Conservation (phyloP, 2,329 filamentous ascomycete species). For the Pseudogymnoascus sp. region DNA sequence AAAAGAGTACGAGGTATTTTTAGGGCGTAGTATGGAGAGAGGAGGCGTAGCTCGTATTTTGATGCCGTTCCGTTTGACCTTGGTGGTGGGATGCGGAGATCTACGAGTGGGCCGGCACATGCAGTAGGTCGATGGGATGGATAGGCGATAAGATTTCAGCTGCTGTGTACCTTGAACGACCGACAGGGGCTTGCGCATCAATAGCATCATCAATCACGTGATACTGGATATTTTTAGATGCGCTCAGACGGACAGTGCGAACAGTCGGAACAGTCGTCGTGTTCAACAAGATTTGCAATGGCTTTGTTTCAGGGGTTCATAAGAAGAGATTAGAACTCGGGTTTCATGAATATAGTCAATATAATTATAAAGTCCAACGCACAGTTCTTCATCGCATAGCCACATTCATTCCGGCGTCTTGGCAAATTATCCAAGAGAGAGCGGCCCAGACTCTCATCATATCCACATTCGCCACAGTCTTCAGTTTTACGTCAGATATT, state of each 20-base stretch:
- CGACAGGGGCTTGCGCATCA: background rate
- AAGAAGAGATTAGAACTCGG: background rate
- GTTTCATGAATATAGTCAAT: background rate
- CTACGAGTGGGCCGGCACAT: slow-evolving; percentile 1
- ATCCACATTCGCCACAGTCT: slow-evolving; percentile 1
- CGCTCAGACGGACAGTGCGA: background rate
- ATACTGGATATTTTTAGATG: background rate
- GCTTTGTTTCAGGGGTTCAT: background rate
- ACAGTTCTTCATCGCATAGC: background rate
- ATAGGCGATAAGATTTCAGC: slow-evolving; percentile 6
- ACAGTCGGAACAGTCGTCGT: background rate
- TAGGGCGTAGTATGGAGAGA: background rate
- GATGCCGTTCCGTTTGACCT: background rate
- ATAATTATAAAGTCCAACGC: background rate
- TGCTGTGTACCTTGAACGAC: background rate
- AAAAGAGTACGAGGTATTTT: slow-evolving; percentile 2
- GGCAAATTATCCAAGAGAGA: background rate
- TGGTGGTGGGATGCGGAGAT: slow-evolving; percentile 5
- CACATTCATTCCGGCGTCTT: background rate
- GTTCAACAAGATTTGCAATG: background rate
- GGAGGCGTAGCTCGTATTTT: slow-evolving; percentile 8
- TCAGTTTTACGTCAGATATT: slow-evolving; percentile 1
- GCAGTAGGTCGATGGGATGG: background rate
- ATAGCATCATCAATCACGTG: slow-evolving; percentile 2
- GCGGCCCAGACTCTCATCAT: background rate